Evolutionary conservation across 2,329 filamentous ascomycete genomes (phyloP), one percentile per base, ranked within the genome.

Genomic region (Dactylella cylindrospora): DNA sequence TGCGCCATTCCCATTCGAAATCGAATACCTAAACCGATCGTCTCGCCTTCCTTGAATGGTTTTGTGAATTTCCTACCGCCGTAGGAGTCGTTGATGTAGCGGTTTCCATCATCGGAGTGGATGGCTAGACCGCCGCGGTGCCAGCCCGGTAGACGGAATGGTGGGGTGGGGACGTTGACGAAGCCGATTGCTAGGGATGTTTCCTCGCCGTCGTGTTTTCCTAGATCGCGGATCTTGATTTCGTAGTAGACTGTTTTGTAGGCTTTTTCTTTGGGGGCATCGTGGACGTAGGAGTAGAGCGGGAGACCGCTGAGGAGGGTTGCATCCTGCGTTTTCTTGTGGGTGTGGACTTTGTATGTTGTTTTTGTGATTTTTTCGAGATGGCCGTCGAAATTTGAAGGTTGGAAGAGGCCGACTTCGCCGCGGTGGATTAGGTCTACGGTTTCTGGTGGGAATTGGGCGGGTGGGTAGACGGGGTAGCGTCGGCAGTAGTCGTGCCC

Each of bases 71-170:
- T 76, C 65, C 80, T 80, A 13, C 88, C 88, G 17, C 88, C 87
- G 76, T 80, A 85, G 5, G 78, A 77, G 71, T 91, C 85, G 70
- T 90, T 88, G 68, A 89, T 78, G 71, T 85, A 93, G 71, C 80
- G 80, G 68, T 84, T 79, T 0, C 88, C 88, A 71, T 91, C 88
- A 71, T 91, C 88, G 39, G 84, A 83, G 70, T 91, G 88, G n/a
- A 91, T 81, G 1, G 78, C 88, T 10, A 90, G 69, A 65, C 82
- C 85, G 13, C 80, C 87, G 26, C 87, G 79, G 70, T 93, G 85
- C 88, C 87, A 91, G 1, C 88, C 88, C 0, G 88, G 88, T 60
- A 90, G 78, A 5, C 88, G 80, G 75, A 88, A 91, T 0, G 79
- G 77, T 5, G 88, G 88, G 70, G 90, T 91, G 5, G 88, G 88